Evolutionary conservation across 2,329 filamentous ascomycete species (phyloP).

Genomic region (Aspergillus hortae): DNA sequence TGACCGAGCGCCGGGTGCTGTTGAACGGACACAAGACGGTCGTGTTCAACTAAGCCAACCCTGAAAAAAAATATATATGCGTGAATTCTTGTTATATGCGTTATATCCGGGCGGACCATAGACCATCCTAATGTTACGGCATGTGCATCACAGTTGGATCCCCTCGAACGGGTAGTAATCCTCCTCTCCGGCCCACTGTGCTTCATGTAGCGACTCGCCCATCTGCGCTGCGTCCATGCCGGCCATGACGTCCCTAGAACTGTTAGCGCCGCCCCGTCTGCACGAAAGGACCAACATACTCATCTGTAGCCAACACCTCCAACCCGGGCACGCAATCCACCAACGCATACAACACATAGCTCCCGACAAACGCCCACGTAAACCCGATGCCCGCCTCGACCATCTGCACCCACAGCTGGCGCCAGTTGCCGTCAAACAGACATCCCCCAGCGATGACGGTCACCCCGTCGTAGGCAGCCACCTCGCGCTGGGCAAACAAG

Average conservation of each 20-base stretch:
- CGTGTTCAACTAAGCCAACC: conserved; percentile 56
- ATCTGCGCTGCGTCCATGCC: conserved; percentile 52
- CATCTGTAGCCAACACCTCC: conserved; percentile 51
- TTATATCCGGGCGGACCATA: background rate
- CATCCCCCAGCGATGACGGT: conserved; percentile 50
- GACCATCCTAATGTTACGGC: background rate
- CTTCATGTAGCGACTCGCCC: conserved; percentile 45
- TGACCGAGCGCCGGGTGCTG: conserved; percentile 73
- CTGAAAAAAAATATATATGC: too few species aligned
- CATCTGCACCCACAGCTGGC: conserved; percentile 50
- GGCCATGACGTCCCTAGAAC: conserved; percentile 38
- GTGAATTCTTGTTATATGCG: background rate
- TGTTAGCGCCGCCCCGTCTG: background rate
- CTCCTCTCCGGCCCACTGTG: conserved; percentile 29
- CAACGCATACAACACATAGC: conserved; percentile 48
- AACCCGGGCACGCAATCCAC: conserved; percentile 53
- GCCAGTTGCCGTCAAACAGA: conserved; percentile 51
- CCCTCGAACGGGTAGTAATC: conserved; percentile 21
- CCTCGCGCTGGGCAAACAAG: conserved; percentile 49
- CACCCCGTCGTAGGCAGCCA: conserved; percentile 49
- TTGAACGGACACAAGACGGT: conserved; percentile 78
- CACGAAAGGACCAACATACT: conserved; percentile 38
- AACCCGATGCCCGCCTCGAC: conserved; percentile 52
- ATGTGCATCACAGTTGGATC: conserved; percentile 7
- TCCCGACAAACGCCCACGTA: conserved; percentile 49